Evolutionary conservation across 176 grass and related monocot species (phyloP).

Genomic region (Aegilops sharonensis): DNA sequence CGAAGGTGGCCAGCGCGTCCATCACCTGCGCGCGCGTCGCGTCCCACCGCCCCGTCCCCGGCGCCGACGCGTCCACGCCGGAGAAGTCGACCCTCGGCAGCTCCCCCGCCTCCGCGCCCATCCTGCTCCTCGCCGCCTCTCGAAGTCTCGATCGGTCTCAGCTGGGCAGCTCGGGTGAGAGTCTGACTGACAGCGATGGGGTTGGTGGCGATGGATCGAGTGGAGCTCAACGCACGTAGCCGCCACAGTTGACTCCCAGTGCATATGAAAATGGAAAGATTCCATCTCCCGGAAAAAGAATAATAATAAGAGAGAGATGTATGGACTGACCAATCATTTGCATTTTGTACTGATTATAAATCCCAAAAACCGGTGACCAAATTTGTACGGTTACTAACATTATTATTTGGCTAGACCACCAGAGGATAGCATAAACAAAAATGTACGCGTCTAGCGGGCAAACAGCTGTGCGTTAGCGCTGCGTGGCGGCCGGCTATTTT

Average conservation of each 20-base stretch:
- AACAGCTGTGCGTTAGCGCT: no score
- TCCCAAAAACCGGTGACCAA: no score
- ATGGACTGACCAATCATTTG: no score
- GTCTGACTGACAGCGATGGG: background rate
- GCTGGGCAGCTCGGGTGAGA: background rate
- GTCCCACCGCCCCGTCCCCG: background rate
- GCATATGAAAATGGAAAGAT: background rate
- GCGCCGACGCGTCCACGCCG: background rate
- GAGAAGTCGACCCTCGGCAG: slow-evolving; percentile 36
- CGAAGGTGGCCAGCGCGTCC: slow-evolving; percentile 41
- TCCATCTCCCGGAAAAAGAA: background rate
- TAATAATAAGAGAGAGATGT: background rate
- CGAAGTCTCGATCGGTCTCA: background rate
- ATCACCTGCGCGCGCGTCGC: slow-evolving; percentile 28
- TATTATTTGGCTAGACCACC: no score
- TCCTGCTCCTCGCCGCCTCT: background rate
- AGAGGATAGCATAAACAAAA: no score
- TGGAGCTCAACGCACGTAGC: background rate
- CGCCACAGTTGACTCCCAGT: background rate
- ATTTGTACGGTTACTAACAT: no score
- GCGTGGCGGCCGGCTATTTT: no score
- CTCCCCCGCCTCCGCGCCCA: background rate
- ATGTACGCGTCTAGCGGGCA: no score
- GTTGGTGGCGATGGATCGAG: background rate
- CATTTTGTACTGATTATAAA: no score